Evolutionary conservation across 441 rosid species (phyloP), one percentile per base, ranked within the genome.

Genomic region (Daphne laureola): DNA sequence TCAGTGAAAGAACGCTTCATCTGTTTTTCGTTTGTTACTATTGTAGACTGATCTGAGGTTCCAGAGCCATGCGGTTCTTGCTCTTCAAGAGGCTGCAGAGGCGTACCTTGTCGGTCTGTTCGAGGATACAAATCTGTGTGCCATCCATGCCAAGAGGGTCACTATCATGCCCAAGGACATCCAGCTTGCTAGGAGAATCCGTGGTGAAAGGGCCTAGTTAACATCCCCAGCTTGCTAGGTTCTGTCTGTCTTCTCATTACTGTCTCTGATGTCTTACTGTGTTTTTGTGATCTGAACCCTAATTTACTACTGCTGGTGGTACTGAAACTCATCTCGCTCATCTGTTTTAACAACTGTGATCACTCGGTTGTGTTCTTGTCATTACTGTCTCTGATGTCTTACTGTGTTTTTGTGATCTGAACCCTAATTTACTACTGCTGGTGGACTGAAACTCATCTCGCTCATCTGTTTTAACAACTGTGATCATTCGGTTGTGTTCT

Each of bases 121-220:
- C 17, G 73, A 69, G 46, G 73, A 69, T 49, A 64, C 69, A 2
- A 69, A 69, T 49, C 66, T 68, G 2, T 63, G 73, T 17, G 72
- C 67, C 26, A 67, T 67, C 43, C 68, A 63, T 40, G 73, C 73
- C 51, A 64, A 27, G 62, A 52, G 73, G 49, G 73, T 64, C 3
- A 69, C 73, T 8, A 64, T 69, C 35, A 69, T 64, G 73, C 69
- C 73, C 12, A 69, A 69, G 57, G 73, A 69, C 42, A 69, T 69
- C 40, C 73, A 69, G 53, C 68, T 69, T 12, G 73, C 73, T 8
- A 51, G 73, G 47, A 55, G 73, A 51, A 69, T 69, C 40, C 68
- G 68, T 9, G 73, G 73, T 17, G 69, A 69, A 51, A 55, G 73
- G 46, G 69, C 69, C 17, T 64, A 60, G 55, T 17, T 38, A 43